Evolutionary conservation across 1,139 yeast genomes (phyloP), one percentile per base, ranked within the genome.

Genomic region (Maudiozyma humilis): DNA sequence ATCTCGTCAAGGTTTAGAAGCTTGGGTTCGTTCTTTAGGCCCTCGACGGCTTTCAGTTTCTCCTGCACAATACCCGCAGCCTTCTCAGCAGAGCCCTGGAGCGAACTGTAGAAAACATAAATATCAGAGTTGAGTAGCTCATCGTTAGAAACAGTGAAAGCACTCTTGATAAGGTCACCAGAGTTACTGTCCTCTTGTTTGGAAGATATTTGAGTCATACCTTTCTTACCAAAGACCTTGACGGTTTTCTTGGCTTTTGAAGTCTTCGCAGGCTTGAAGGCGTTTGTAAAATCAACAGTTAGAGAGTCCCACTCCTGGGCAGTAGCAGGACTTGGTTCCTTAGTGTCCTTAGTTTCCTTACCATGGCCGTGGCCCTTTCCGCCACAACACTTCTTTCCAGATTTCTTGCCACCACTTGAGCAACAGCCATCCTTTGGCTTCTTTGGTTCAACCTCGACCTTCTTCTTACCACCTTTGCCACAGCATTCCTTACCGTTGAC

Each of bases 31-130:
- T 61, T 57, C 4, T 55, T 54, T 46, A 78, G 58, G 1, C 62
- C 70, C 19, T 59, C 55, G 18, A 73, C 61, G 31, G 65, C 64
- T 12, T 47, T 43, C 14, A 59, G 37, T 20, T 45, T 42, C 1
- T 73, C 70, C 7, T 49, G 46, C 14, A 56, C 56, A 10, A 65
- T 57, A 31, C 69, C 68, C 3, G 96, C 95, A 23, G 79, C 74
- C 53, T 85, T 69, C 53, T 80, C 80, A 0, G 94, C 76, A 2
- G 93, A 70, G 3, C 96, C 96, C 2, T 95, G 88, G 47, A 88
- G 68, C 0, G 96, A 82, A 8, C 96, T 82, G 63, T 84, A 88
- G 55, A 88, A 84, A 4, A 88, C 75, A 49, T 75, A 73, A 25
- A 83, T 51, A 33, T 64, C 65, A 1, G 70, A 63, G 31, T 56